A percentile compares a stretch with the other conserved stretches of the same genome.
Evolutionary conservation across 306 rosid genomes (phyloP).

Genomic region (Glycine latifolia): DNA sequence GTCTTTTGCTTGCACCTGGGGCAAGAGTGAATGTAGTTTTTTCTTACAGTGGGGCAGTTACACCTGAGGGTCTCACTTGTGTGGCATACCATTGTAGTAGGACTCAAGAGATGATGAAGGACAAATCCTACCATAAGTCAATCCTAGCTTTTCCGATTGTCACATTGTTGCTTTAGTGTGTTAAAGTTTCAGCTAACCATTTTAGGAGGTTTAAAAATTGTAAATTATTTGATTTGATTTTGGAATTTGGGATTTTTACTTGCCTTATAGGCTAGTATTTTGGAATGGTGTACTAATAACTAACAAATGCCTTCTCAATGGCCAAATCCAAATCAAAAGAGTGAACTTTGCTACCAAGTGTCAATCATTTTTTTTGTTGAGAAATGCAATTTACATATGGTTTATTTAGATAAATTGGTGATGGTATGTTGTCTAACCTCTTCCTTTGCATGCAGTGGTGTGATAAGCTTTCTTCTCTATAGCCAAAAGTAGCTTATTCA

Average conservation of each 20-base stretch:
- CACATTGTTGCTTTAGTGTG: no score
- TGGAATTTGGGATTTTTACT: no score
- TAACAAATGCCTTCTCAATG: neutral
- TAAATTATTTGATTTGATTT: no score
- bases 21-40: conserved; percentile 6
- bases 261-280: no score
- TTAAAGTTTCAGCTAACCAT: no score
- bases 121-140: neutral
- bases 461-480: conserved; percentile 88
- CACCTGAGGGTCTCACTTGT: neutral
- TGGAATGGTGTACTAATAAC: no score
- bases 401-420: neutral
- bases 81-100: neutral
- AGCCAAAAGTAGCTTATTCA: no score
- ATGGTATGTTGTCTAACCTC: conserved; percentile 1
- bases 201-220: no score
- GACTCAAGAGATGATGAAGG: neutral
- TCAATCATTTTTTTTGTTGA: neutral
- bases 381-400: conserved; percentile 7
- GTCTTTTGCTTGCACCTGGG: no score
- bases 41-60: neutral
- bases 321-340: conserved; percentile 21
- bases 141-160: conserved; percentile 14
- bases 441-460: conserved; percentile 69
- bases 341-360: neutral